These are phyloP conservation scores for Bisporella sp. DNA, from an alignment of 2,329 filamentous ascomycete species.

Conservation along the genomic window DNA sequence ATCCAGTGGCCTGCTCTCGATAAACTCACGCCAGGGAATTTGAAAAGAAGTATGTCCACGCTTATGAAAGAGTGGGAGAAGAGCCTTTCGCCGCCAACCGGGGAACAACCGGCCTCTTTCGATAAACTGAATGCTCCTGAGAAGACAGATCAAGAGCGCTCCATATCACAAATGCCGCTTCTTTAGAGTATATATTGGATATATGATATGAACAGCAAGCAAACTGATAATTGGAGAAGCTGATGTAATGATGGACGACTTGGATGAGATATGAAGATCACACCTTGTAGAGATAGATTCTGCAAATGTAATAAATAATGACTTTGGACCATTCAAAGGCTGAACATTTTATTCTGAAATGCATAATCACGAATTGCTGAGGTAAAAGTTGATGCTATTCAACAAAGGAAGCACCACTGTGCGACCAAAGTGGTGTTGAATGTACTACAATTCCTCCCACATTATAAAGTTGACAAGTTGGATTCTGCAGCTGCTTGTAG, in stretches of 20 bases:
- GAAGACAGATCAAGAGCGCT: background rate
- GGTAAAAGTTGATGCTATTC: no score
- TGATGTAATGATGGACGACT: background rate
- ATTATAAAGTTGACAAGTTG: no score
- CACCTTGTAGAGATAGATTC: no score
- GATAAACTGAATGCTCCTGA: constrained; percentile 13
- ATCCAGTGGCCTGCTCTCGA: constrained; percentile 37
- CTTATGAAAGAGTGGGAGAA: constrained; percentile 91
- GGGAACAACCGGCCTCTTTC: constrained; percentile 24
- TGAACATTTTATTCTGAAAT: no score
- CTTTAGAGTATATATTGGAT: background rate
- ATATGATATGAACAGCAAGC: background rate
- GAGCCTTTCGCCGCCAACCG: constrained; percentile 49
- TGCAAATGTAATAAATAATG: no score
- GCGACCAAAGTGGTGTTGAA: no score
- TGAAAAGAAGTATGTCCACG: constrained; percentile 76
- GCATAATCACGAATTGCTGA: no score
- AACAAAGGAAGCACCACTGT: no score
- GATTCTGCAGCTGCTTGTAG: no score
- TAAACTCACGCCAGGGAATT: constrained; percentile 55
- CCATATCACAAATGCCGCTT: background rate
- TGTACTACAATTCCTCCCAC: no score
- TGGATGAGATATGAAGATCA: constrained; percentile 1
- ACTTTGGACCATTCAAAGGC: no score
- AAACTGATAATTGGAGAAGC: background rate